A percentile compares a stretch with the other conserved stretches of the same genome.
These are phyloP conservation scores for Anthoceros angustus DNA, from an alignment of 225 moss, liverwort and hornwort species.

Conservation along the genomic window DNA sequence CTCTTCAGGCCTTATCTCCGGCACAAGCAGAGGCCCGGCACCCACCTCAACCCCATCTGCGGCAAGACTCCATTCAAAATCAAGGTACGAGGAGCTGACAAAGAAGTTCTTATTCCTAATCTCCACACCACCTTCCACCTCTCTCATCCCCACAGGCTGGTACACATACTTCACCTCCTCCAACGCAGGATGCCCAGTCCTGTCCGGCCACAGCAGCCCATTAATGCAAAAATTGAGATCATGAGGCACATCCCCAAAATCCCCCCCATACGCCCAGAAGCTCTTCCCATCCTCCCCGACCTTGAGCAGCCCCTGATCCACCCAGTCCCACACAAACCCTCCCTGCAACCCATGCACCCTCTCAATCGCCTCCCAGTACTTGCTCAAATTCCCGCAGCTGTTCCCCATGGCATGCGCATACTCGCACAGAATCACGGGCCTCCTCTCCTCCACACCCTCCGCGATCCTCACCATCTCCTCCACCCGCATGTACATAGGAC, in stretches of 20 bases:
- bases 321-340: conserved; percentile 99
- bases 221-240: conserved; percentile 95
- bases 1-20: conserved; percentile 33
- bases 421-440: conserved; percentile 98
- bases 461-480: conserved; percentile 89
- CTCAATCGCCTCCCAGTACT: conserved; percentile 83
- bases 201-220: conserved; percentile 87
- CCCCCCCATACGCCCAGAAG: conserved; percentile 95
- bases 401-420: conserved; percentile 99
- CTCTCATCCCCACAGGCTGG: conserved; percentile 63
- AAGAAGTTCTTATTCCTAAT: conserved; percentile 84
- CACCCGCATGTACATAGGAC: conserved; percentile 93
- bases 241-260: conserved; percentile 85
- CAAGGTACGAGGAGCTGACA: conserved; percentile 36
- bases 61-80: conserved; percentile 49
- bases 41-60: conserved; percentile 44
- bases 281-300: conserved; percentile 50
- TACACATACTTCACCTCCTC: conserved; percentile 82
- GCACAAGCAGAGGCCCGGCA: conserved; percentile 36
- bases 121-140: conserved; percentile 34
- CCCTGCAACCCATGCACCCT: conserved; percentile 78
- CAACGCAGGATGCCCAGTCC: conserved; percentile 76
- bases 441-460: conserved; percentile 45
- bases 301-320: conserved; percentile 96
- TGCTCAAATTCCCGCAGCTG: conserved; percentile 82